Conservation (phyloP, 2,329 filamentous ascomycete species). For the Nigrospora oryzae region DNA sequence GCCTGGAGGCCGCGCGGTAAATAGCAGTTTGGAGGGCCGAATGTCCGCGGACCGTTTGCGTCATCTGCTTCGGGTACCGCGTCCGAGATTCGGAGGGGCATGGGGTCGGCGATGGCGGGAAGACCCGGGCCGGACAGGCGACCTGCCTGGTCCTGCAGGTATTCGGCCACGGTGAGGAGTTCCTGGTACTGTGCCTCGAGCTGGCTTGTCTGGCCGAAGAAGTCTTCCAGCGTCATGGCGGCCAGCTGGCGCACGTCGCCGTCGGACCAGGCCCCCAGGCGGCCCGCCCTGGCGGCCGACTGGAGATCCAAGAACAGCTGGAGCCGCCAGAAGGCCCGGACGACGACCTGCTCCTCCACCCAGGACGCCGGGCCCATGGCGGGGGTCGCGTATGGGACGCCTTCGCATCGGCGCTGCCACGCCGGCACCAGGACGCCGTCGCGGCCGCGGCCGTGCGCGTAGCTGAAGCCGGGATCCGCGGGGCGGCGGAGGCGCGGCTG, state of each 20-base stretch:
- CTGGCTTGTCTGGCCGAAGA: background rate
- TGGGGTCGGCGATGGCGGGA: no score
- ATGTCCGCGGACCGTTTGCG: no score
- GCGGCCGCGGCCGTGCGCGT: background rate
- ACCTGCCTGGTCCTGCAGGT: background rate
- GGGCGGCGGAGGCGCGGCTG: background rate
- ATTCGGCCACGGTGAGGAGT: background rate
- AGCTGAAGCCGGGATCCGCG: background rate
- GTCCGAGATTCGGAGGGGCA: no score
- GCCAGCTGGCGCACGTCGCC: background rate
- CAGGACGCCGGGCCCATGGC: background rate
- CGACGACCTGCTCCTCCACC: constrained; percentile 2
- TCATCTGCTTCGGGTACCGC: no score
- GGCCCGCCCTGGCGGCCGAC: background rate
- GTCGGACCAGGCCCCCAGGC: background rate
- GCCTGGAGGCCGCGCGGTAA: no score
- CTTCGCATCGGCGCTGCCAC: background rate
- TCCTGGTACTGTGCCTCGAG: background rate
- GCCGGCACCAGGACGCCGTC: background rate
- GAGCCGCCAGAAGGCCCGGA: constrained; percentile 1
- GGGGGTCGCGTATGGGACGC: background rate
- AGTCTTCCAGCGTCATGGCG: background rate
- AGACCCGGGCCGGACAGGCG: no score
- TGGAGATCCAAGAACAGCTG: constrained; percentile 1
- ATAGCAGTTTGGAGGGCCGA: no score